phyloP scores from a whole-genome alignment of 306 rosid genomes.

The Parietaria judaica region DNA sequence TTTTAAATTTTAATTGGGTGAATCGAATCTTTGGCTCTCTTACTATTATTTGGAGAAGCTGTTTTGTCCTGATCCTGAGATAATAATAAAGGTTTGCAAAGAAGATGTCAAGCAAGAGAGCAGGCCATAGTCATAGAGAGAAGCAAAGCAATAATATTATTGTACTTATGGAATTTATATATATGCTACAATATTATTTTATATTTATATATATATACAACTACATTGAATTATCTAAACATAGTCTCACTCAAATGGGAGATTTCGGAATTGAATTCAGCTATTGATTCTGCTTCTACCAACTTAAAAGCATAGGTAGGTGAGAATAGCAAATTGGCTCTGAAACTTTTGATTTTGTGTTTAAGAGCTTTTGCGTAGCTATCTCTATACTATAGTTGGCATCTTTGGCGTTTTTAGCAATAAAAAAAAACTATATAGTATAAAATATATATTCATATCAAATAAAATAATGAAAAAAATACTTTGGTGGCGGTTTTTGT shows the following conservation, averaged over 20 bases:
- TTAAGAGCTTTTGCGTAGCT: not conserved
- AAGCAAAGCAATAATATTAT: slow-evolving; percentile 5
- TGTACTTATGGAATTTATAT: slow-evolving; percentile 12
- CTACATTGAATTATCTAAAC: not conserved
- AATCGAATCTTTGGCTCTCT: slow-evolving; percentile 40
- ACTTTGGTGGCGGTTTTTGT: slow-evolving; percentile 9
- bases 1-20: slow-evolving; percentile 21
- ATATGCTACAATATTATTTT: not conserved
- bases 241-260: not conserved
- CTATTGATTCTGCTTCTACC: not conserved
- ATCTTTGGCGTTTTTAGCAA: slow-evolving; percentile 1
- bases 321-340: slow-evolving; percentile 9
- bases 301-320: not conserved
- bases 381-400: not conserved
- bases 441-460: not conserved
- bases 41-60: slow-evolving; percentile 14
- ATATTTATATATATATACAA: not conserved
- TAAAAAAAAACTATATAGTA: not conserved
- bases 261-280: not conserved
- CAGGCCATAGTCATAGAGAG: slow-evolving; percentile 16
- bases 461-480: not conserved
- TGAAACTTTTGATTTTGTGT: not conserved
- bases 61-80: slow-evolving; percentile 18
- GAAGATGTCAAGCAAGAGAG: slow-evolving; percentile 22
- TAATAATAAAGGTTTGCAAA: slow-evolving; percentile 30